Percentiles rank a stretch among this genome's conserved stretches.
These are phyloP conservation scores for Pisolithus sp. DNA, from an alignment of 768 basidiomycete species.

Conservation along the genomic window DNA sequence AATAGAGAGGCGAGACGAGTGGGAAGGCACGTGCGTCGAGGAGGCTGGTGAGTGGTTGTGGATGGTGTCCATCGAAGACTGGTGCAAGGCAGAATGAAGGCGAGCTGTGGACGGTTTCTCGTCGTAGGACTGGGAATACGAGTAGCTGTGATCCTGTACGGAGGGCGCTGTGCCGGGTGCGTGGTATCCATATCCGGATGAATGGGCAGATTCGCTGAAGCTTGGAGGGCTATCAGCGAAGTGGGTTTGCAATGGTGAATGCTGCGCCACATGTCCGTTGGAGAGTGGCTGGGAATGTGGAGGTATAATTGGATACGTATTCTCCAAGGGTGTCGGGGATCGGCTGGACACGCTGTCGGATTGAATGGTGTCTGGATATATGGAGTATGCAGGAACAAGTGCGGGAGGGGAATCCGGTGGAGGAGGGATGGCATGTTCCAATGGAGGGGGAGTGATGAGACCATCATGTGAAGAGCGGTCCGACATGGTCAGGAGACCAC, in stretches of 20 bases:
- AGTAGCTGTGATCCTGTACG: slow-evolving; percentile 22
- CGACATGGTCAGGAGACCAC: slow-evolving; percentile 14
- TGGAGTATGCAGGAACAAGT: slow-evolving; percentile 38
- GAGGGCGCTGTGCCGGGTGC: slow-evolving; percentile 12
- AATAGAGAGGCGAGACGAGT: slow-evolving; percentile 51
- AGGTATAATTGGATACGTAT: slow-evolving; percentile 33
- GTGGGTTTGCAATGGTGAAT: slow-evolving; percentile 24
- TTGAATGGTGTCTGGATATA: slow-evolving; percentile 22
- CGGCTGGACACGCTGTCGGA: slow-evolving; percentile 34
- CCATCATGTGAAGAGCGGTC: slow-evolving; percentile 22
- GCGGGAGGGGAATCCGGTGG: slow-evolving; percentile 54
- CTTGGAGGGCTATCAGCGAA: slow-evolving; percentile 26
- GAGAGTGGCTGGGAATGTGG: slow-evolving; percentile 31
- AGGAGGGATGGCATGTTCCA: slow-evolving; percentile 38
- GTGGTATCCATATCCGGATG: slow-evolving; percentile 27
- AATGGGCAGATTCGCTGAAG: slow-evolving; percentile 27
- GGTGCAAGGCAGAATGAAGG: slow-evolving; percentile 25
- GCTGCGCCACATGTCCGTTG: slow-evolving; percentile 29
- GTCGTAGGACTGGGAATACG: slow-evolving; percentile 21
- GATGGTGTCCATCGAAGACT: slow-evolving; percentile 21
- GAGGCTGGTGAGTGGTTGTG: slow-evolving; percentile 27
- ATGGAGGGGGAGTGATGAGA: slow-evolving; percentile 35
- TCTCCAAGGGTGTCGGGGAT: slow-evolving; percentile 42
- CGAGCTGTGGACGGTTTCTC: slow-evolving; percentile 27
- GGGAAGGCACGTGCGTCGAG: slow-evolving; percentile 27